Evolutionary conservation across 2,329 filamentous ascomycete species (phyloP).

Genomic region (Chaetomium strumarium): DNA sequence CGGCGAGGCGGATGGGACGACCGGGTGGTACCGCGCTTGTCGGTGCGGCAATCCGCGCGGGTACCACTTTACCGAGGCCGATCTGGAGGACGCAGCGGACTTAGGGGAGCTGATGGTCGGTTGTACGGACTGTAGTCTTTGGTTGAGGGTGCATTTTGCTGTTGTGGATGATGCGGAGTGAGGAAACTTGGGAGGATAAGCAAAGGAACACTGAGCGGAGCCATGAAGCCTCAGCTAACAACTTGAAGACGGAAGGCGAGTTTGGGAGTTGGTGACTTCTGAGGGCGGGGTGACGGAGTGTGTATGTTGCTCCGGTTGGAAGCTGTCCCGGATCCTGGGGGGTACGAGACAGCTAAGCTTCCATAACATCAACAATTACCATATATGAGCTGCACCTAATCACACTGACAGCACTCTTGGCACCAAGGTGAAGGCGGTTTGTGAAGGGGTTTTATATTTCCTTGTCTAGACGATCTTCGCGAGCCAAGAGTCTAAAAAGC

Average conservation of each 20-base stretch:
- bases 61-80: slow-evolving; percentile 52
- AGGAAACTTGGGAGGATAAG: background rate
- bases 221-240: no score
- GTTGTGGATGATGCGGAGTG: slow-evolving; percentile 39
- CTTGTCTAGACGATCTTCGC: slow-evolving; percentile 48
- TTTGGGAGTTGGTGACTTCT: no score
- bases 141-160: slow-evolving; percentile 59
- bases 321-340: no score
- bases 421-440: slow-evolving; percentile 7
- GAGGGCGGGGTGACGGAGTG: no score
- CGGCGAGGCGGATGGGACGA: slow-evolving; percentile 21
- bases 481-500: slow-evolving; percentile 49
- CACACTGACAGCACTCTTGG: slow-evolving; percentile 25
- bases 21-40: slow-evolving; percentile 51
- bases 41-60: slow-evolving; percentile 59
- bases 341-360: no score
- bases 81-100: slow-evolving; percentile 53
- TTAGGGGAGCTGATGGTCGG: slow-evolving; percentile 58
- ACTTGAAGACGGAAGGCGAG: no score
- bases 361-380: no score
- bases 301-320: no score
- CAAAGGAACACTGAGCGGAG: background rate
- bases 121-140: slow-evolving; percentile 61
- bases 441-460: slow-evolving; percentile 38
- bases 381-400: background rate